Evolutionary conservation across 2,329 filamentous ascomycete genomes (phyloP), one percentile per base, ranked within the genome.

Genomic region (Colletotrichum orchidophilum): DNA sequence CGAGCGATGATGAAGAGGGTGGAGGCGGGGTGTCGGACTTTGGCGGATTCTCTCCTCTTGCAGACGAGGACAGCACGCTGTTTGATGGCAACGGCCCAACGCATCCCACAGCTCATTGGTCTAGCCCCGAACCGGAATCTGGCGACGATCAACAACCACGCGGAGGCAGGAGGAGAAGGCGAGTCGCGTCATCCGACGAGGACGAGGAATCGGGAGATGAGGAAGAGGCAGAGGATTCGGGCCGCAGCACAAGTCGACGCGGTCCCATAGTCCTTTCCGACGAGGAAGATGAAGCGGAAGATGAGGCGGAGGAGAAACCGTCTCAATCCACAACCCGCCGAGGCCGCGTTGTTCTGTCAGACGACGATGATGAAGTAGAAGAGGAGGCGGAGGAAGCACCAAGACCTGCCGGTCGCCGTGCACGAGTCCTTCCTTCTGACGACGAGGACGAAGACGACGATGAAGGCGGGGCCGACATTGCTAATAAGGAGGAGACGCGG

Each of bases 61-160:
- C 31, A 15, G 76, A 76, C 1, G 72, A 70, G 1, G 66, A 72
- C 5, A 60, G 63, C 31, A 68, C 63, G 39, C 26, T 71, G 11
- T 31, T 70, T 4, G 67, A 73, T 12, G 74, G 69, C 2, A 61
- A 57, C 2, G 64, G 61, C 0, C 74, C 66, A 1, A 54, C 26
- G 2, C n/a, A 46, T 3, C 3, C 39, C 18, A 3, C 39, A 5
- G 75, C 75, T 15, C 73, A 75, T 2, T 80, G 81, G 27, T 81
- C 79, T 1, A 80, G 78, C 6, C 79, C 78, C 0, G 79, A 81
- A 26, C 72, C 73, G 46, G 78, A 74, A 9, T 61, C 53, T 21
- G 65, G 61, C 2, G 65, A 60, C 1, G 70, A 53, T 3, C 26
- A 31, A n/a, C n/a, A 52, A 26, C 42, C 21, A 9, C 26, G 15